These are phyloP conservation scores for Cucurbitaria berberidis DNA, from an alignment of 2,329 filamentous ascomycete genomes.

Conservation along the genomic window DNA sequence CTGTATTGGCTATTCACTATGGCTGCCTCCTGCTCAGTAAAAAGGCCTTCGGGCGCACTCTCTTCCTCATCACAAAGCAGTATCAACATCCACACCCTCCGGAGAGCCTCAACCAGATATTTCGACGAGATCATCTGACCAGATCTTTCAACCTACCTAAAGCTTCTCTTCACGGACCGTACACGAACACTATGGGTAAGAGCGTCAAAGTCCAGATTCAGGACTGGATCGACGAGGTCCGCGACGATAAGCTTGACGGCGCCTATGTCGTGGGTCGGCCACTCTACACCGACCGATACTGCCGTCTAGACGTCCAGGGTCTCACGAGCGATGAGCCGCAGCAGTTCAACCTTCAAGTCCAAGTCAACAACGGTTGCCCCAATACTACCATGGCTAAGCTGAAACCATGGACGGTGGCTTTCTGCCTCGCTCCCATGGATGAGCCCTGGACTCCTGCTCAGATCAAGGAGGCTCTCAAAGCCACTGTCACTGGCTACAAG, in stretches of 20 bases:
- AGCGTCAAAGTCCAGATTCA: background rate
- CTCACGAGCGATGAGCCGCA: background rate
- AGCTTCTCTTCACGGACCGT: background rate
- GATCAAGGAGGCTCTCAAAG: background rate
- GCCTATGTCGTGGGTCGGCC: background rate
- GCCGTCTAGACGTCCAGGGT: background rate
- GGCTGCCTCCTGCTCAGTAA: background rate
- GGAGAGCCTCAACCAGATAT: background rate
- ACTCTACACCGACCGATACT: background rate
- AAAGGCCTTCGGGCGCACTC: background rate
- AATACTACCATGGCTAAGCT: background rate
- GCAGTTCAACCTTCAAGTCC: slow-evolving; percentile 2
- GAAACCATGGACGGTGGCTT: background rate
- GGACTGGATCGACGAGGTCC: background rate
- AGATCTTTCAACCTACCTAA: background rate
- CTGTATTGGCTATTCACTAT: background rate
- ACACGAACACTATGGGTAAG: background rate
- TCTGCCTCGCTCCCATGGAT: background rate
- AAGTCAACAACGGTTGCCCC: background rate
- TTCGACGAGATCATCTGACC: background rate
- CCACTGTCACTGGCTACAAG: background rate
- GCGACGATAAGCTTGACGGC: slow-evolving; percentile 5
- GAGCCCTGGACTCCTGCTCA: background rate
- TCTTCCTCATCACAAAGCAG: background rate
- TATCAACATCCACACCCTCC: background rate